Evolutionary conservation across 2,329 filamentous ascomycete genomes (phyloP).

Genomic region (Pyricularia sp.): DNA sequence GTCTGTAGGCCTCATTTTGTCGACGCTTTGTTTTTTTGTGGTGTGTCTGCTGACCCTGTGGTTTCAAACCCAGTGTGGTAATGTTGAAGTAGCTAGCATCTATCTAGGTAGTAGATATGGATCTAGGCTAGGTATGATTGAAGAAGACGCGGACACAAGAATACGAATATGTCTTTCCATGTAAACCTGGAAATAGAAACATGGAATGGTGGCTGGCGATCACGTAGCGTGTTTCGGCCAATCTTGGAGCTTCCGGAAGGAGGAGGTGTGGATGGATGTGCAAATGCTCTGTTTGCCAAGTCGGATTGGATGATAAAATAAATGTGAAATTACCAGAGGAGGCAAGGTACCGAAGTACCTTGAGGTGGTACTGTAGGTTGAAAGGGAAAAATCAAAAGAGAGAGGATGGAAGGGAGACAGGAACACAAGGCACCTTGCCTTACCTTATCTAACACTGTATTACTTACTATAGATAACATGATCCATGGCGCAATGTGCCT

Average conservation of each 20-base stretch:
- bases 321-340: no score
- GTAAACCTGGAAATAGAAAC: not conserved
- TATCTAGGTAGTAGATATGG: not conserved
- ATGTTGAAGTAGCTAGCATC: not conserved
- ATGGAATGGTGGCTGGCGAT: not conserved
- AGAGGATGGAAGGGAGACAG: not conserved
- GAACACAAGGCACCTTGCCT: no score
- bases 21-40: not conserved
- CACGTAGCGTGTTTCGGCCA: not conserved
- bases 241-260: not conserved
- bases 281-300: not conserved
- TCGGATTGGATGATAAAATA: not conserved
- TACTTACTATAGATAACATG: not conserved
- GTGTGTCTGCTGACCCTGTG: not conserved
- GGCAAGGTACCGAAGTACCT: not conserved
- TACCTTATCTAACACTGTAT: not conserved
- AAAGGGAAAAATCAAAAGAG: not conserved
- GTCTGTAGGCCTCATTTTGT: conserved; percentile 34
- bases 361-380: not conserved
- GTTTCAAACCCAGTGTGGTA: not conserved
- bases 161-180: not conserved
- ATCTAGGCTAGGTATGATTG: not conserved
- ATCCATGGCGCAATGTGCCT: not conserved
- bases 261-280: no score
- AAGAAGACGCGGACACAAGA: not conserved